These are phyloP conservation scores for Lumnitzera racemosa DNA, from an alignment of 345 rosid species.

Conservation along the genomic window DNA sequence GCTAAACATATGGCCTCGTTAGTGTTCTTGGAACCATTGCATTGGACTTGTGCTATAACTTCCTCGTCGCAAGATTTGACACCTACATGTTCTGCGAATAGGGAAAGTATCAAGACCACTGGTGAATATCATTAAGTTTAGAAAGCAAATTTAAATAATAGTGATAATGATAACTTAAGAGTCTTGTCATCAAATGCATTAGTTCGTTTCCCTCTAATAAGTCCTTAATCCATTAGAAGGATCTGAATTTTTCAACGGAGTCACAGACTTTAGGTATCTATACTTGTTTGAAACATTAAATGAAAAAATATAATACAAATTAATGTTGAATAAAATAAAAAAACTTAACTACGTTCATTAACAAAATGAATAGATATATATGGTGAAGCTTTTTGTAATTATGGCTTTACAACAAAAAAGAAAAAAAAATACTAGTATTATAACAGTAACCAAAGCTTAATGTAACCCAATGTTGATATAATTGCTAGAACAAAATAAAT, in stretches of 20 bases:
- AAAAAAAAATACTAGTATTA: no score
- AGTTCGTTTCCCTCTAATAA: constrained; percentile 81
- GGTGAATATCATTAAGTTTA: no score
- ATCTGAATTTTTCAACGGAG: constrained; percentile 41
- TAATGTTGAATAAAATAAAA: neutral
- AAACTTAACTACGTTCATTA: neutral
- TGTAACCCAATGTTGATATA: no score
- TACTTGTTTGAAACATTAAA: constrained; percentile 44
- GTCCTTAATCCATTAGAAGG: constrained; percentile 56
- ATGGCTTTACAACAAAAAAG: no score
- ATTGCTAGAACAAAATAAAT: neutral
- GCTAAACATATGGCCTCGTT: constrained; percentile 87
- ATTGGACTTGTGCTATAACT: constrained; percentile 57
- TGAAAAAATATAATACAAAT: neutral
- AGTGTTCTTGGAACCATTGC: constrained; percentile 80
- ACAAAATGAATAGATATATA: no score
- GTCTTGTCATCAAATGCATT: constrained; percentile 69
- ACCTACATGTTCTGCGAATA: constrained; percentile 36
- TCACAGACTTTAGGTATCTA: constrained; percentile 35
- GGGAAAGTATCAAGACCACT: neutral
- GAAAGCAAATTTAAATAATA: neutral
- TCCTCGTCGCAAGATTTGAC: constrained; percentile 85
- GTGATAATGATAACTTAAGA: constrained; percentile 32
- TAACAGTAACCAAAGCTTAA: no score
- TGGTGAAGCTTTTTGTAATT: no score